Conservation (phyloP, 2,329 filamentous ascomycete genomes). For the Epichloe gansuensis region DNA sequence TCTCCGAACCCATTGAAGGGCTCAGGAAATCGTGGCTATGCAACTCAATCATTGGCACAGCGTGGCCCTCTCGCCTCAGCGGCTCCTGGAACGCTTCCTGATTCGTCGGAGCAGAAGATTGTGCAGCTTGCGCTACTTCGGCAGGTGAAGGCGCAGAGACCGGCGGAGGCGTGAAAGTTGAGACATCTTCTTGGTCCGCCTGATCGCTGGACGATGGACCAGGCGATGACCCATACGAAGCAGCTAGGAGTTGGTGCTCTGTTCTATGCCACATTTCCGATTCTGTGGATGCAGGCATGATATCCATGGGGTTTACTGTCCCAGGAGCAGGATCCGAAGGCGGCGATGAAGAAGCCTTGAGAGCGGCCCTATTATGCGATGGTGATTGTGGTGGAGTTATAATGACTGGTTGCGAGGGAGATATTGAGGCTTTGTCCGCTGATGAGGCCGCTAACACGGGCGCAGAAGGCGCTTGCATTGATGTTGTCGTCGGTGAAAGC, state of each 20-base stretch:
- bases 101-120: slow-evolving; percentile 16
- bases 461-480: background rate
- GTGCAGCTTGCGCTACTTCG: slow-evolving; percentile 14
- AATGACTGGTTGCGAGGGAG: background rate
- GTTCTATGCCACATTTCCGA: slow-evolving; percentile 25
- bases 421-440: slow-evolving; percentile 3
- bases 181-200: background rate
- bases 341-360: slow-evolving; percentile 17
- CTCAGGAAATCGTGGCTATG: slow-evolving; percentile 15
- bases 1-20: slow-evolving; percentile 12
- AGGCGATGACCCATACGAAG: slow-evolving; percentile 16
- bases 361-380: background rate
- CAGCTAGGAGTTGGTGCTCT: slow-evolving; percentile 22
- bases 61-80: slow-evolving; percentile 12
- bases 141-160: slow-evolving; percentile 9
- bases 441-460: slow-evolving; percentile 9
- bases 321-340: slow-evolving; percentile 27
- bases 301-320: slow-evolving; percentile 42
- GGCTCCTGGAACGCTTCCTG: background rate
- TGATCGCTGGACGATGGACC: slow-evolving; percentile 2
- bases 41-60: slow-evolving; percentile 14
- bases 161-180: slow-evolving; percentile 9
- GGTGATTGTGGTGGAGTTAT: slow-evolving; percentile 2
- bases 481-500: slow-evolving; percentile 10
- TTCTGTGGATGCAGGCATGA: slow-evolving; percentile 33